phyloP scores from a whole-genome alignment of 2,329 filamentous ascomycete genomes.

The Botrytis medusae region DNA sequence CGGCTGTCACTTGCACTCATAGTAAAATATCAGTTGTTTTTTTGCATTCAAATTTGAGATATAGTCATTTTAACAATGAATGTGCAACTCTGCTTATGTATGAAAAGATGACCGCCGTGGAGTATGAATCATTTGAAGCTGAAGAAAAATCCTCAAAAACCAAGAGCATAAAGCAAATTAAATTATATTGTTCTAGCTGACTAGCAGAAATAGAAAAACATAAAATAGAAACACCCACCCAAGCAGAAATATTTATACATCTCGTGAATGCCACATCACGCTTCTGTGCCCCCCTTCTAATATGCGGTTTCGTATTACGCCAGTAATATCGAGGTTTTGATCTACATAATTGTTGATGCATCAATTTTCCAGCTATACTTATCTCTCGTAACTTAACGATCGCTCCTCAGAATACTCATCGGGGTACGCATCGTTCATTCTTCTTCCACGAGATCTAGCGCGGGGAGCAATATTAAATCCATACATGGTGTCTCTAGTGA shows the following conservation, averaged over 20 bases:
- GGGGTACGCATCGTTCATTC: slow-evolving; percentile 2
- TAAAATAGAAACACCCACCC: not conserved
- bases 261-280: not conserved
- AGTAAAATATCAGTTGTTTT: not conserved
- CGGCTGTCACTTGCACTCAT: not conserved
- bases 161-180: not conserved
- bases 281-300: not conserved
- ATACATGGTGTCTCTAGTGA: slow-evolving; percentile 16
- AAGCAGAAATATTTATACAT: not conserved
- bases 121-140: not conserved
- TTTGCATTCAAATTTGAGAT: not conserved
- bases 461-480: slow-evolving; percentile 16
- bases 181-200: slow-evolving; percentile 7
- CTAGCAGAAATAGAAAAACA: slow-evolving; percentile 2
- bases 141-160: too few species aligned
- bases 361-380: not conserved
- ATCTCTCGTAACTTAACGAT: slow-evolving; percentile 6
- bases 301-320: not conserved
- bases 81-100: too few species aligned
- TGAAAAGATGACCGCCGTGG: not conserved
- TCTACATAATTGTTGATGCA: not conserved
- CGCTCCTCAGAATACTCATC: slow-evolving; percentile 14
- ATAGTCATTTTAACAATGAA: not conserved
- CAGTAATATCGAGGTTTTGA: not conserved
- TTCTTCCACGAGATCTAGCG: slow-evolving; percentile 9